Evolutionary conservation across 2,329 filamentous ascomycete species (phyloP).

Genomic region (Fusarium veterinarium): DNA sequence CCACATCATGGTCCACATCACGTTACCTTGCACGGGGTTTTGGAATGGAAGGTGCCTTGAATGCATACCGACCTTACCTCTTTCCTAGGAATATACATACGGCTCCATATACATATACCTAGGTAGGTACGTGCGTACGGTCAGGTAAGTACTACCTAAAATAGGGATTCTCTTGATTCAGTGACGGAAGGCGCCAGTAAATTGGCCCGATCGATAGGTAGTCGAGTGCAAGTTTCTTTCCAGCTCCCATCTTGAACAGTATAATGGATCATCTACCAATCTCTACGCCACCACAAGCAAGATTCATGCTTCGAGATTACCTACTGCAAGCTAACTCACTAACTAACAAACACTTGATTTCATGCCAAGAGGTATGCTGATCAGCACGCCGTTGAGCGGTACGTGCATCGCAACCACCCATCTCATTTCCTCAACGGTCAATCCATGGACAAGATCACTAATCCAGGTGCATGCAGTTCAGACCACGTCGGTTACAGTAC

Average conservation of each 20-base stretch:
- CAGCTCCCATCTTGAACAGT: not conserved
- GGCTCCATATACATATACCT: not conserved
- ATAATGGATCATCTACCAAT: not conserved
- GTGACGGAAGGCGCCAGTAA: not conserved
- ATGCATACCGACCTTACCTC: constrained; percentile 14
- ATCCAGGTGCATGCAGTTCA: constrained; percentile 38
- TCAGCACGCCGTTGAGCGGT: constrained; percentile 26
- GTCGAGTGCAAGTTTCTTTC: not conserved
- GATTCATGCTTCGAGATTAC: not conserved
- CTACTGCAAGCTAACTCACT: not conserved
- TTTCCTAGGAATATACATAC: constrained; percentile 10
- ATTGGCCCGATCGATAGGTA: not conserved
- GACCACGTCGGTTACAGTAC: constrained; percentile 28
- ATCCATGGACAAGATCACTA: constrained; percentile 37
- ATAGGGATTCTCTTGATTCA: not conserved
- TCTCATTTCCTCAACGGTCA: constrained; percentile 25
- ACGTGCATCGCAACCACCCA: constrained; percentile 30
- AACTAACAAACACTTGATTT: constrained; percentile 1
- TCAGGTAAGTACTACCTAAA: not conserved
- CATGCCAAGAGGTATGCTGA: constrained; percentile 6
- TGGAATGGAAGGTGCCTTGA: constrained; percentile 21
- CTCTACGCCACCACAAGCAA: not conserved
- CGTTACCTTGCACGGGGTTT: constrained; percentile 35
- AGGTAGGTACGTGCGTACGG: not conserved
- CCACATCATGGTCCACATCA: constrained; percentile 32